Evolutionary conservation across 2,329 filamentous ascomycete species (phyloP).

Genomic region (Anthostomella pinea): DNA sequence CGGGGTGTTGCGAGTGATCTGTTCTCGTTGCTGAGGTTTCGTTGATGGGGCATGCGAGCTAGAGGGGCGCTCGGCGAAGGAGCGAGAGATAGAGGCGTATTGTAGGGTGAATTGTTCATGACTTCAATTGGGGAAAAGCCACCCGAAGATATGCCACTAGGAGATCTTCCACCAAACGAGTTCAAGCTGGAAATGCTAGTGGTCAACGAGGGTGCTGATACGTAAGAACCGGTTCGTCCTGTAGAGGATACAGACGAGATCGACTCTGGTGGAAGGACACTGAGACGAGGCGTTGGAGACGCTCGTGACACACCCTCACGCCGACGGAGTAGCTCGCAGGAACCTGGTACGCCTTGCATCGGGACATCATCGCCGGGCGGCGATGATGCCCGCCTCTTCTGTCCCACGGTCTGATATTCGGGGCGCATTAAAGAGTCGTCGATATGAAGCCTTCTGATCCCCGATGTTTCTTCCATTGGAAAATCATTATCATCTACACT

Average conservation of each 20-base stretch:
- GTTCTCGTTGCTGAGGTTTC: constrained; percentile 42
- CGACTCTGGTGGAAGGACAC: constrained; percentile 43
- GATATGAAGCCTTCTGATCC: constrained; percentile 42
- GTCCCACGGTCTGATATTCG: constrained; percentile 42
- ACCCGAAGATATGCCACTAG: constrained; percentile 48
- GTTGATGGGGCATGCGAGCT: constrained; percentile 42
- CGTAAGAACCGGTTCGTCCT: constrained; percentile 47
- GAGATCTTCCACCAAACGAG: constrained; percentile 47
- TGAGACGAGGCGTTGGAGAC: constrained; percentile 51
- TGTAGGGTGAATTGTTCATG: constrained; percentile 48
- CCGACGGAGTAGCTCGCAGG: constrained; percentile 46
- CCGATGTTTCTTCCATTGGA: constrained; percentile 44
- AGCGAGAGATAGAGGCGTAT: constrained; percentile 45
- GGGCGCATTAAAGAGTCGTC: constrained; percentile 39
- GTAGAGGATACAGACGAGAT: constrained; percentile 43
- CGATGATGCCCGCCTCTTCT: constrained; percentile 56
- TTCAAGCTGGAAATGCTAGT: constrained; percentile 42
- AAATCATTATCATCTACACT: constrained; percentile 47
- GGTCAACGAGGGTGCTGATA: constrained; percentile 44
- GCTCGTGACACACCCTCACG: constrained; percentile 48
- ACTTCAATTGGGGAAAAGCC: constrained; percentile 36
- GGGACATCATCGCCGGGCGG: constrained; percentile 48
- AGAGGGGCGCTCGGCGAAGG: constrained; percentile 49
- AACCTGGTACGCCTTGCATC: constrained; percentile 36
- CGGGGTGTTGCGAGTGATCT: constrained; percentile 46